Evolutionary conservation across 108 stramenopile species (phyloP), one percentile per base, ranked within the genome.

Genomic region (Bacterosira constricta): DNA sequence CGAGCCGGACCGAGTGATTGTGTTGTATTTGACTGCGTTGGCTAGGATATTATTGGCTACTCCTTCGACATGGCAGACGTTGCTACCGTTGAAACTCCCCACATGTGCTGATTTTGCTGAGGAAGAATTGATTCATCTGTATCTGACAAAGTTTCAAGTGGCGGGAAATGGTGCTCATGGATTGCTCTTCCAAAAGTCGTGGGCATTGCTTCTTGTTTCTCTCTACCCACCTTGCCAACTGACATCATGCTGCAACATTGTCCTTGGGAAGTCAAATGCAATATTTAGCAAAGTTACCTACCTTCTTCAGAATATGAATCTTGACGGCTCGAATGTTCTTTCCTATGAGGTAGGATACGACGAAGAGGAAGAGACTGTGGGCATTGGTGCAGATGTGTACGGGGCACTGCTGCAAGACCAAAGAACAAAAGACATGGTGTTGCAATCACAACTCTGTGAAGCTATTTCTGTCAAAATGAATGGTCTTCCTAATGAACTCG

Each of bases 1-100:
- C 44, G 82, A 83, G 15, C 82, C 82, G 36, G 77, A 75, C 32
- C 57, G 77, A 37, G 77, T 79, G 6, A 79, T 83, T 49, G 63
- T 71, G 9, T 55, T 79, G 12, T 83, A 83, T 46, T 30, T 83
- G 21, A 78, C 69, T 32, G 67, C 70, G 6, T 20, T 83, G 47
- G 72, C 82, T 46, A 58, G 82, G 29, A 49, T 66, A 9, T 51
- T 74, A 4, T 25, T 75, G 39, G 49, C 77, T 13, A 9, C 55
- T 8, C 67, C 73, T 10, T 20, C 15, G 8, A 38, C 63, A 34
- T 31, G 79, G n/a, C 18, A 74, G 32, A 54, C n/a, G 34, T 26
- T 52, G 35, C 45, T 74, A 15, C 58, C 74, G 31, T 3, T 65
- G 1, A 26, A 20, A 11, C 38, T 42, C 6, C 46, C 17, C 11